Evolutionary conservation across 768 basidiomycete genomes (phyloP), one percentile per base, ranked within the genome.

Genomic region (Xerocomellus chrysenteron): DNA sequence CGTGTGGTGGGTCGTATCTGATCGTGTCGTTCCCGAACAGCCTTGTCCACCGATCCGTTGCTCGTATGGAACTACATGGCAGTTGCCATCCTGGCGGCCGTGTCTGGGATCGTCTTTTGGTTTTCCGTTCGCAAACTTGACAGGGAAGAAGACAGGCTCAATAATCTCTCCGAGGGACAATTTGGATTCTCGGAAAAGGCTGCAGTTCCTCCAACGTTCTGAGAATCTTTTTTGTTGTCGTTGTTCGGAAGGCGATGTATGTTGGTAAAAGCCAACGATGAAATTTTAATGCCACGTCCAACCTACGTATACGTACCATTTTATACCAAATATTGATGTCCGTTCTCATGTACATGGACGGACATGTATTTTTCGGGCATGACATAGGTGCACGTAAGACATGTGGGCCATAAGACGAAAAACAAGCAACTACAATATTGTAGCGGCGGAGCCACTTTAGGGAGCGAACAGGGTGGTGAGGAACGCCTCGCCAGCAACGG

Each of bases 391-490:
- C 50, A 59, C 52, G 61, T 59, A 57, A 48, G 41, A 50, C 61
- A 63, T 58, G 48, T 30, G 45, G 28, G 24, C 33, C 52, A 61
- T 53, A 55, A 55, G 26, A 50, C 17, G 43, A 30, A 36, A 59
- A 47, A 42, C 13, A 40, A 47, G 37, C 44, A 40, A 49, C 44
- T 52, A 68, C 46, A 35, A 36, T 17, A 40, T 43, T 16, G 43
- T 30, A 17, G 35, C 35, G 37, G 11, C 16, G 16, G 37, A 26
- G n/a, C 40, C 35, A 44, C 58, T 51, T 90, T 78, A 97, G 72
- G 92, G 88, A 73, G 94, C 88, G 65, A 91, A 86, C 69, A 98
- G 83, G 60, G 81, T 91, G 56, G 80, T 79, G 72, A 93, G 79
- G 92, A 96, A 96, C 47, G 83, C 81, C 75, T 92, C 85, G 70